A percentile compares a stretch with the other conserved stretches of the same genome.
These are phyloP conservation scores for Colletotrichum agaves DNA, from an alignment of 2,329 filamentous ascomycete genomes.

Conservation along the genomic window DNA sequence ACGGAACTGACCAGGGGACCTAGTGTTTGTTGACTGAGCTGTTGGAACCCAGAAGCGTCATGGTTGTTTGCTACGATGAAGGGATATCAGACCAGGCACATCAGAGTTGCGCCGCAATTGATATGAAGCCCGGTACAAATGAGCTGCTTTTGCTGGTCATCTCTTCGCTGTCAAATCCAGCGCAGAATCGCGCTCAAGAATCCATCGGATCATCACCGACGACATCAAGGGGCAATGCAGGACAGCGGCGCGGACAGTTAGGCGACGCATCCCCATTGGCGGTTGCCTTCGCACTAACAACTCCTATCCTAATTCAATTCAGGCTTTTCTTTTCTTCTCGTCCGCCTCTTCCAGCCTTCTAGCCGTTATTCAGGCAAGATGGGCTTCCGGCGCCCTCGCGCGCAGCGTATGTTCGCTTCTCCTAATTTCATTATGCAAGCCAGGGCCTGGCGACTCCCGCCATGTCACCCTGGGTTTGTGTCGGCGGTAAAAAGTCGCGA, in stretches of 20 bases:
- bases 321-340: conserved; percentile 13
- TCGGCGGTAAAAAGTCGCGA: conserved; percentile 9
- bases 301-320: conserved; percentile 8
- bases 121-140: too few species aligned
- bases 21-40: background rate
- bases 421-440: conserved; percentile 18
- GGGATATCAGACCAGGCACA: background rate
- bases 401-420: background rate
- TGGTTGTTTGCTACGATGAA: too few species aligned
- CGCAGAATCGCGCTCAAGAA: background rate
- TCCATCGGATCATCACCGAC: conserved; percentile 30
- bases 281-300: conserved; percentile 11
- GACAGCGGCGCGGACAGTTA: conserved; percentile 25
- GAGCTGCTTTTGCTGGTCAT: too few species aligned
- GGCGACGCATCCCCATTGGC: conserved; percentile 28
- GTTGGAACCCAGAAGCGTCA: too few species aligned
- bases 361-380: background rate
- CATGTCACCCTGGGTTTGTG: background rate
- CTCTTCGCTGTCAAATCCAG: background rate
- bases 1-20: background rate
- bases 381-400: conserved; percentile 8
- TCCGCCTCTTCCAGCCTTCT: background rate
- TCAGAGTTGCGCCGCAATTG: background rate
- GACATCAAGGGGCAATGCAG: conserved; percentile 31
- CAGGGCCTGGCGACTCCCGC: background rate